Evolutionary conservation across 257 asterid species (phyloP), one percentile per base, ranked within the genome.

Genomic region (Solanum virginianum): DNA sequence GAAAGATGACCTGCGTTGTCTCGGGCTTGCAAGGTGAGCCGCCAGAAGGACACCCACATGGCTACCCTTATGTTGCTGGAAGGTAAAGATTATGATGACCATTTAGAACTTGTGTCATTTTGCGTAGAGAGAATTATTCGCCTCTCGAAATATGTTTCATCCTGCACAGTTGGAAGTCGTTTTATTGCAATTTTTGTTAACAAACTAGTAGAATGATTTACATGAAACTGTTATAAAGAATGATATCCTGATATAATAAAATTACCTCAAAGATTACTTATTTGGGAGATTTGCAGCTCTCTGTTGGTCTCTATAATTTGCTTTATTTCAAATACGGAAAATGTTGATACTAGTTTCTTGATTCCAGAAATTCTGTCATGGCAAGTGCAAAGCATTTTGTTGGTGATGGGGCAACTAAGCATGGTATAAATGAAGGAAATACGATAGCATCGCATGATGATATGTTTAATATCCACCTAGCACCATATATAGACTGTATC

Each of bases 51-150:
- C 94, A 96, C 83, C 95, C 96, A 14, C 85, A 82, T 81, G 98
- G 98, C 91, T 96, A 96, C 55, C 99, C 99, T 84, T 96, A 92
- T 93, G 90, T 94, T 84, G 97, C 93, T 80, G 99, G 98, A 87
- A 94, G 98, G 99, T 95, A 87, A 72, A 36, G 49, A 84, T 39
- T 41, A 10, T 13, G 17, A 39, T 39, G 36, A 22, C 10, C 82
- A 12, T n/a, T 54, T 10, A 80, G 24, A 51, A 57, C 83, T 54
- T 29, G 36, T 45, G 51, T 69, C 26, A 36, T 69, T 15, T 39
- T 69, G 79, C 26, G 8, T 69, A 39, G n/a, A 69, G 16, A 39
- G 51, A 18, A 16, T 39, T 32, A 68, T 32, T 16, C 49, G 3
- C 24, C 49, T 36, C 1, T 36, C 77, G 16, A 14, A 68, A 36